A percentile compares a stretch with the other conserved stretches of the same genome.
phyloP scores from a whole-genome alignment of 768 basidiomycete species.

The Pleurotus tuoliensis region DNA sequence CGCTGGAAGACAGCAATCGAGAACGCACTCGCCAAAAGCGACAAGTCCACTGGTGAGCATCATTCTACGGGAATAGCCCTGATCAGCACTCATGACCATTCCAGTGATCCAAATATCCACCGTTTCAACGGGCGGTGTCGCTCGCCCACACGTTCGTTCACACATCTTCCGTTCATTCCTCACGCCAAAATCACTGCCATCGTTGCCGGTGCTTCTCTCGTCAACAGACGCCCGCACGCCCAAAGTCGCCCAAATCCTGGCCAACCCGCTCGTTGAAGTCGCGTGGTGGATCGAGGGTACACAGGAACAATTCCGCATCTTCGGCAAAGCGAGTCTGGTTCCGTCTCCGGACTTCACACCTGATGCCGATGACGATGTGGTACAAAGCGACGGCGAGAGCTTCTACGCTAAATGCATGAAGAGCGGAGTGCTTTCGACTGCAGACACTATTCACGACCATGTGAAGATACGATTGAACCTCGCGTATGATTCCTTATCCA shows the following conservation, averaged over 20 bases:
- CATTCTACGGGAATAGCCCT: not conserved
- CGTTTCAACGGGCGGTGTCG: slow-evolving; percentile 51
- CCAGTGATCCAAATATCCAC: slow-evolving; percentile 35
- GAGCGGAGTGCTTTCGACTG: slow-evolving; percentile 15
- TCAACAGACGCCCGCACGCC: slow-evolving; percentile 73
- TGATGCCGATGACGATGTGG: not conserved
- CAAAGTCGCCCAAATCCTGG: slow-evolving; percentile 57
- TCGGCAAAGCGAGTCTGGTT: slow-evolving; percentile 53
- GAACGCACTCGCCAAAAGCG: slow-evolving; percentile 35
- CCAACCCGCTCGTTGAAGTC: slow-evolving; percentile 50
- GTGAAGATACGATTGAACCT: slow-evolving; percentile 12
- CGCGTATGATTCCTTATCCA: slow-evolving; percentile 28
- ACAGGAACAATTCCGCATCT: slow-evolving; percentile 71
- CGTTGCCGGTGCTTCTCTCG: slow-evolving; percentile 57
- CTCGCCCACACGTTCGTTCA: slow-evolving; percentile 60
- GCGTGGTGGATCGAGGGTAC: slow-evolving; percentile 72
- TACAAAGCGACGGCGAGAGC: not conserved
- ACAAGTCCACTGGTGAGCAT: slow-evolving; percentile 33
- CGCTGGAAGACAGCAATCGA: slow-evolving; percentile 47
- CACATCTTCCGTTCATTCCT: slow-evolving; percentile 61
- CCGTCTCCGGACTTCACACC: slow-evolving; percentile 40
- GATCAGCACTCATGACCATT: not conserved
- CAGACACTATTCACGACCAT: slow-evolving; percentile 11
- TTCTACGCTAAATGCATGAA: slow-evolving; percentile 28
- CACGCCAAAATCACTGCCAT: slow-evolving; percentile 32